These are phyloP conservation scores for Colletotrichum eremochloae DNA, from an alignment of 2,329 filamentous ascomycete species.

Conservation along the genomic window DNA sequence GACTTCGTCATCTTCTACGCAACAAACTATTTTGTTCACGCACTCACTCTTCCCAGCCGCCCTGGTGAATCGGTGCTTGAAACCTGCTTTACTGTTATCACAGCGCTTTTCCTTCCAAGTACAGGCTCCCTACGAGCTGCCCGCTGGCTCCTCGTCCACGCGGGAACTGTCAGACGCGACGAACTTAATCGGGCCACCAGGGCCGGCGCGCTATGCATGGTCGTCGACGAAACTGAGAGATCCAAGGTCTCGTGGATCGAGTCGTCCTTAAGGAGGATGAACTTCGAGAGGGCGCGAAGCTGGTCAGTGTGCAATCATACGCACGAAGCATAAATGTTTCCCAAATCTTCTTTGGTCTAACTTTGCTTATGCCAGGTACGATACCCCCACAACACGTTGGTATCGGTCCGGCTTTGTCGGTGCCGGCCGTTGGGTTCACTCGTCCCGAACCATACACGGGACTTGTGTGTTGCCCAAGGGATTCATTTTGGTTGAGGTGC, in stretches of 20 bases:
- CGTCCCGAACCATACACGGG: slow-evolving; percentile 37
- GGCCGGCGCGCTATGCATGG: slow-evolving; percentile 45
- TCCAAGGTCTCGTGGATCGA: slow-evolving; percentile 37
- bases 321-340: slow-evolving; percentile 5
- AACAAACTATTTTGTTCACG: slow-evolving; percentile 47
- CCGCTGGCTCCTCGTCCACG: slow-evolving; percentile 31
- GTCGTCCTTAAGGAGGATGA: slow-evolving; percentile 29
- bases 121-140: slow-evolving; percentile 42
- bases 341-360: slow-evolving; percentile 11
- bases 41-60: slow-evolving; percentile 42
- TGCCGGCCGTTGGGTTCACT: slow-evolving; percentile 36
- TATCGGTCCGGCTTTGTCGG: slow-evolving; percentile 33
- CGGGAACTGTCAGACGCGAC: slow-evolving; percentile 37
- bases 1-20: slow-evolving; percentile 46
- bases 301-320: slow-evolving; percentile 21
- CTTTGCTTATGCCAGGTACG: slow-evolving; percentile 31
- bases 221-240: slow-evolving; percentile 39
- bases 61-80: slow-evolving; percentile 43
- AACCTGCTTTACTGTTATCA: slow-evolving; percentile 34
- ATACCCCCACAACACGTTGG: slow-evolving; percentile 24
- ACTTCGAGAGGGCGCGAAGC: slow-evolving; percentile 32
- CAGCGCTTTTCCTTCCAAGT: slow-evolving; percentile 42
- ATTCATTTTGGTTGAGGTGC: slow-evolving; percentile 39
- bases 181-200: slow-evolving; percentile 38
- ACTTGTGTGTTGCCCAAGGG: slow-evolving; percentile 34